A percentile compares a stretch with the other conserved stretches of the same genome.
These are phyloP conservation scores for Alternaria postmessia DNA, from an alignment of 2,329 filamentous ascomycete species.

Conservation along the genomic window DNA sequence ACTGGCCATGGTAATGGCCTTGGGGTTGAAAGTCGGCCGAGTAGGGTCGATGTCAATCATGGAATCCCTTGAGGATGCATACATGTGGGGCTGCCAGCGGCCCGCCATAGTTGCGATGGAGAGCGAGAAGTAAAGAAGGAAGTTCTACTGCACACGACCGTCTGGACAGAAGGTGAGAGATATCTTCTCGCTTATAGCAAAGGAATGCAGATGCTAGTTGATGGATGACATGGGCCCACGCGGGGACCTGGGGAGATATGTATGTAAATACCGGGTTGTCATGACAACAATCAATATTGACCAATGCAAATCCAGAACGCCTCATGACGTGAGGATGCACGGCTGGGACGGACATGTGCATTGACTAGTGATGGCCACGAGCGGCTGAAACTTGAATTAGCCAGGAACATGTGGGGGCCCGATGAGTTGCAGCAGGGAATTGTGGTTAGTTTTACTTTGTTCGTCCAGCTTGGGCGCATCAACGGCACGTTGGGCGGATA, in stretches of 20 bases:
- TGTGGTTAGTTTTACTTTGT: conserved; percentile 4
- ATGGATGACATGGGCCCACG: conserved; percentile 37
- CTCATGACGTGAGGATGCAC: conserved; percentile 29
- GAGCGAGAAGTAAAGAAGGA: conserved; percentile 39
- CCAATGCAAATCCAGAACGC: conserved; percentile 18
- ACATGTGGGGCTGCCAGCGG: conserved; percentile 75
- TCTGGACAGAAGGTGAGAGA: conserved; percentile 36
- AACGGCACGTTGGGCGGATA: conserved; percentile 1
- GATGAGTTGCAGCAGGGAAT: conserved; percentile 1
- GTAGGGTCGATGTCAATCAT: conserved; percentile 58
- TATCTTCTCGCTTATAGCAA: conserved; percentile 38
- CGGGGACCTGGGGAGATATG: conserved; percentile 33
- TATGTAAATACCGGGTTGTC: conserved; percentile 43
- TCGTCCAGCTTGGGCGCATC: not conserved
- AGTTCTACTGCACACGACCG: conserved; percentile 33
- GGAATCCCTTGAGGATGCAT: conserved; percentile 61
- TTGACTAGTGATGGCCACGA: conserved; percentile 14
- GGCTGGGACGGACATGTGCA: conserved; percentile 21
- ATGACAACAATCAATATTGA: conserved; percentile 40
- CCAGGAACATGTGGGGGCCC: conserved; percentile 23
- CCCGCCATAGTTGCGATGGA: conserved; percentile 45
- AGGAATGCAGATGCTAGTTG: conserved; percentile 43
- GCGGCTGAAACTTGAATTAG: conserved; percentile 12
- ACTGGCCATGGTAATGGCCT: conserved; percentile 82
- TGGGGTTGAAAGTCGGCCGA: conserved; percentile 77